These are phyloP conservation scores for Mycena polygramma DNA, from an alignment of 768 basidiomycete genomes.

Conservation along the genomic window DNA sequence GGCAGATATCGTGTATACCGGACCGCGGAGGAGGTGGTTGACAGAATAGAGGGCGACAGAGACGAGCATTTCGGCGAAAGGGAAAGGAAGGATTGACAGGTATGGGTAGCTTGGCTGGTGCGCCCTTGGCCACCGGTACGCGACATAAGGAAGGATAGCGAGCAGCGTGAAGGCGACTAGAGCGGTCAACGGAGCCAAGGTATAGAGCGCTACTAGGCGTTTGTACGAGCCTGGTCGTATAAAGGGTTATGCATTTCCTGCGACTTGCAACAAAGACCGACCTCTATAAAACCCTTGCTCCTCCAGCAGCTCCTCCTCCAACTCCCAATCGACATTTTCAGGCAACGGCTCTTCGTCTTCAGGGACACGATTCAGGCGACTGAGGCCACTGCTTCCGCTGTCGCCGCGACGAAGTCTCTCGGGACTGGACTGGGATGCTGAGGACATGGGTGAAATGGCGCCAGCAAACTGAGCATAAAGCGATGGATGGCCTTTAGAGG, in stretches of 20 bases:
- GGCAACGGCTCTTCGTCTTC: constrained; percentile 51
- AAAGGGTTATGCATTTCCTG: no score
- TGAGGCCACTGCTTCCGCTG: constrained; percentile 25
- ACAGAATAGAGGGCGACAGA: constrained; percentile 74
- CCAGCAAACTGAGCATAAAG: neutral
- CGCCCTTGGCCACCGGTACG: constrained; percentile 57
- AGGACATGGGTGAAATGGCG: neutral
- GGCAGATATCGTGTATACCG: constrained; percentile 56
- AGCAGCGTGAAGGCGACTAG: constrained; percentile 63
- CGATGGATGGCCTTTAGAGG: constrained; percentile 1
- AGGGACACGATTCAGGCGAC: constrained; percentile 50
- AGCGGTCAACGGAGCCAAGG: constrained; percentile 69
- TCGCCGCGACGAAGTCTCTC: constrained; percentile 48
- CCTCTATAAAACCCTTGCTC: constrained; percentile 65
- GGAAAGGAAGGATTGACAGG: constrained; percentile 66
- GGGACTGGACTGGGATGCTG: constrained; percentile 41
- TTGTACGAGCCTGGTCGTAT: constrained; percentile 71
- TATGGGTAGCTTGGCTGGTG: constrained; percentile 54
- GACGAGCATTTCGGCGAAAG: constrained; percentile 74
- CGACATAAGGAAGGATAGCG: constrained; percentile 61
- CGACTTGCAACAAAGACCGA: constrained; percentile 40
- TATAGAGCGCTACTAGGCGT: constrained; percentile 66
- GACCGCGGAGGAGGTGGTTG: constrained; percentile 65
- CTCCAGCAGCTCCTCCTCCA: constrained; percentile 57
- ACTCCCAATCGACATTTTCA: constrained; percentile 50